Evolutionary conservation across 306 rosid species (phyloP).

Genomic region (Herpetospermum pedunculosum): DNA sequence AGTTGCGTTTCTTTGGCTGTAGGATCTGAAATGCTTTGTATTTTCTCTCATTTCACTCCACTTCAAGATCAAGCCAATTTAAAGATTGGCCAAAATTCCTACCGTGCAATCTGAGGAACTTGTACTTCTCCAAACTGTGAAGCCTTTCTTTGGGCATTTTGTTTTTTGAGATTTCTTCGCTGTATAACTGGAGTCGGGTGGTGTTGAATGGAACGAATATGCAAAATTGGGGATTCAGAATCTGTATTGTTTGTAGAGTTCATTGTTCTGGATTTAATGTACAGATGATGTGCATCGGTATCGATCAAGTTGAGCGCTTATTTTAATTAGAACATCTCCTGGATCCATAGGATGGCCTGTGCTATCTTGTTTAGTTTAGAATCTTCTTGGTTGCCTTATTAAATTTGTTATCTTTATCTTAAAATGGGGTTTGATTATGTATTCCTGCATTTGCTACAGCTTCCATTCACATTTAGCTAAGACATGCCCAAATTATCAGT

Average conservation of each 20-base stretch:
- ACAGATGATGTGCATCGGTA: neutral
- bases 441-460: too few relatives aligned
- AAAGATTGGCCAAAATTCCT: conserved; percentile 9
- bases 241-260: neutral
- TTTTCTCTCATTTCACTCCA: conserved; percentile 92
- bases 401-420: too few relatives aligned
- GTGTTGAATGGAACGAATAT: neutral
- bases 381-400: too few relatives aligned
- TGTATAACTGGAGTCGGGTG: neutral
- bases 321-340: too few relatives aligned
- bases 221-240: neutral
- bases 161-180: neutral
- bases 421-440: too few relatives aligned
- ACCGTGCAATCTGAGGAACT: neutral
- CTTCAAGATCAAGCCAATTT: conserved; percentile 96
- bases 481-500: too few relatives aligned
- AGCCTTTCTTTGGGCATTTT: neutral
- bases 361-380: too few relatives aligned
- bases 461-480: too few relatives aligned
- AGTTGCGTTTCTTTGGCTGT: conserved; percentile 22
- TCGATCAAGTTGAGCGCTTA: too few relatives aligned
- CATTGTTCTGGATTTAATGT: neutral
- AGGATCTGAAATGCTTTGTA: conserved; percentile 95
- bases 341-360: too few relatives aligned
- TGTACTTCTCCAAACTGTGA: neutral